Base-by-base conservation (phyloP, 345 rosid genomes). In the Turritis glabra region DNA sequence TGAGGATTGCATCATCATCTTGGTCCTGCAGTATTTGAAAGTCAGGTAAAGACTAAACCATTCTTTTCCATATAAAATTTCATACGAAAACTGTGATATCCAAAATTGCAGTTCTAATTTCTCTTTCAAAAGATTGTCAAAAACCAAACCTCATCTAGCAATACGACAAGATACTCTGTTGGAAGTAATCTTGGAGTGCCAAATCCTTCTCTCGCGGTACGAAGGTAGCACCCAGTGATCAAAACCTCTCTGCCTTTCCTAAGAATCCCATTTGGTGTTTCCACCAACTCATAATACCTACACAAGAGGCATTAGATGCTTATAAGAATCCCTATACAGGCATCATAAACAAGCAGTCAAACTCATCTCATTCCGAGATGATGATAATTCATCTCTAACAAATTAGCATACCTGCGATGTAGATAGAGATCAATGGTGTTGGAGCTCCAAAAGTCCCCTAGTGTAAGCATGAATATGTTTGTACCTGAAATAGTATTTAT, bases 371-470 rank as follows among this genome's bases (percentile, higher is more conserved):
- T 22, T 35, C 41, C 2, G 25, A 47, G 0, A 22, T 32, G 14
- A 65, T 26, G 40, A 58, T 38, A 38, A 38, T 19, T 75, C 41
- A 32, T 61, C 70, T 43, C 65, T 3, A 27, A 19, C 8, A 15
- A 46, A 11, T 23, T 25, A 54, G 37, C 76, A 29, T 82, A 90
- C 97, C 96, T 84, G 72, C 92, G 89, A 63, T 95, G 99, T 46
- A 95, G 87, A 82, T 87, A 95, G 77, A 90, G 89, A 72, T 92
- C 97, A 60, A 95, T 89, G 53, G 97, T 90, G 57, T 86, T 89
- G 63, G 98, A 92, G 81, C 99, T 95, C 99, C 98, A 92, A 76
- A 85, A 85, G 77, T 95, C 99, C 64, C 90, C 98, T 65, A 95
- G 82, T 44, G 89, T 87, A 64, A 95, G 93, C 94, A 95, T 89